phyloP scores from a whole-genome alignment of 2,329 filamentous ascomycete genomes.

The Scolecobasidium constrictum region DNA sequence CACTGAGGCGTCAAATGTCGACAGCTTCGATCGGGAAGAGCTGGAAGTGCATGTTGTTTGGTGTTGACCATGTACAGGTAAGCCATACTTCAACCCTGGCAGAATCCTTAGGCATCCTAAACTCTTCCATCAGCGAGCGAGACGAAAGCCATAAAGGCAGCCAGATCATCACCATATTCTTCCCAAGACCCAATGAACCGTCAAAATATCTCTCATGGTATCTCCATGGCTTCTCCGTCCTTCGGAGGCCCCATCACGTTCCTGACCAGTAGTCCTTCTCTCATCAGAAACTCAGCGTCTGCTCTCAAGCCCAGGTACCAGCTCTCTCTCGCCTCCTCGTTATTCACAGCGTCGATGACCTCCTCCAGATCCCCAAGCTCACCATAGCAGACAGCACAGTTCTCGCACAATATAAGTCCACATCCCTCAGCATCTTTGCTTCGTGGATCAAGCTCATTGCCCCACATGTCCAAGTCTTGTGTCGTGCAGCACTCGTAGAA shows the following conservation, averaged over 20 bases:
- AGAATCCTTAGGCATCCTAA: too few relatives aligned
- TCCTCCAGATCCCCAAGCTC: neutral
- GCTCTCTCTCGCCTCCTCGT: neutral
- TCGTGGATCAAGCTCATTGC: neutral
- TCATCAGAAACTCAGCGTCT: conserved; percentile 3
- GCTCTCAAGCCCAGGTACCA: conserved; percentile 4
- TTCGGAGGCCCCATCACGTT: neutral
- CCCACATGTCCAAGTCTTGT: neutral
- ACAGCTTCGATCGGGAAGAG: too few relatives aligned
- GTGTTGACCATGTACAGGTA: too few relatives aligned
- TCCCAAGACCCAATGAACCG: too few relatives aligned
- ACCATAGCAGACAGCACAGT: conserved; percentile 2
- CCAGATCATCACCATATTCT: too few relatives aligned
- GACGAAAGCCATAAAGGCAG: too few relatives aligned
- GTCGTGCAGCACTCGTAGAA: conserved; percentile 5
- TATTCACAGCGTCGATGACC: neutral
- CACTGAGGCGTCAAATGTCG: too few relatives aligned
- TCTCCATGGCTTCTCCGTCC: conserved; percentile 1
- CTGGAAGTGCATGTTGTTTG: too few relatives aligned
- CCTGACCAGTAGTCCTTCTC: neutral
- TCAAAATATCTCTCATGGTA: too few relatives aligned
- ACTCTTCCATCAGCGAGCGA: too few relatives aligned
- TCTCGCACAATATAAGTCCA: conserved; percentile 3
- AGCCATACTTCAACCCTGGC: too few relatives aligned
- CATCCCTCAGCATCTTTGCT: conserved; percentile 1